Percentiles rank a stretch among this genome's conserved stretches.
These are phyloP conservation scores for Gossypium turneri DNA, from an alignment of 345 rosid species.

Conservation along the genomic window DNA sequence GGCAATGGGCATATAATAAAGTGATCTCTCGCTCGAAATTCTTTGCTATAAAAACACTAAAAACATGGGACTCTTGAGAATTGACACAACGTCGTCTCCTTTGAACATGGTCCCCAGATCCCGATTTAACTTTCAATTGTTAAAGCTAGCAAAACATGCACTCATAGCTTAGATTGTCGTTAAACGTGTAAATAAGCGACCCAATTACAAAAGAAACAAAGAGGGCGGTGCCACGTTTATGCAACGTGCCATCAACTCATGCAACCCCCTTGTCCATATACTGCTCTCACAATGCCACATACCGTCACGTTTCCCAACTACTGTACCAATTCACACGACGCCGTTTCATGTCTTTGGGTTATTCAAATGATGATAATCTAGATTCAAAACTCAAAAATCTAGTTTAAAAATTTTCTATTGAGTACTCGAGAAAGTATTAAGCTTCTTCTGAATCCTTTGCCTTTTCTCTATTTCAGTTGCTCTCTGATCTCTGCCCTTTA, in stretches of 20 bases:
- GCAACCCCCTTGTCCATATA: background rate
- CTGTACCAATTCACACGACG: background rate
- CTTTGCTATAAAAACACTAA: background rate
- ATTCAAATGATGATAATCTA: too few relatives aligned
- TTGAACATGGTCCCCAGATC: background rate
- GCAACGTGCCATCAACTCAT: background rate
- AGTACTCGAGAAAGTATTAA: conserved; percentile 11
- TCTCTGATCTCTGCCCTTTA: conserved; percentile 29
- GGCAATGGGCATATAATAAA: too few relatives aligned
- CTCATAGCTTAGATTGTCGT: background rate
- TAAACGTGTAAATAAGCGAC: background rate
- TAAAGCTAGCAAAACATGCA: too few relatives aligned
- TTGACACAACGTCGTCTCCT: background rate
- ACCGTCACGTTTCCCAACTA: conserved; percentile 10
- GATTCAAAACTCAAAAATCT: too few relatives aligned
- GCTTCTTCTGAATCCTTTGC: conserved; percentile 36
- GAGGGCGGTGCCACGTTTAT: conserved; percentile 17
- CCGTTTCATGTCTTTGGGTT: too few relatives aligned
- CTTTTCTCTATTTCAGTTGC: conserved; percentile 37
- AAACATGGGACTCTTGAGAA: background rate
- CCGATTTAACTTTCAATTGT: background rate
- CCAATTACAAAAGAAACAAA: conserved; percentile 1
- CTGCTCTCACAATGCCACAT: background rate
- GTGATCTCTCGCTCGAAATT: too few relatives aligned
- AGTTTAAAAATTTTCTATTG: too few relatives aligned